Evolutionary conservation across 2,329 filamentous ascomycete genomes (phyloP).

Genomic region (Monilinia fructicola): DNA sequence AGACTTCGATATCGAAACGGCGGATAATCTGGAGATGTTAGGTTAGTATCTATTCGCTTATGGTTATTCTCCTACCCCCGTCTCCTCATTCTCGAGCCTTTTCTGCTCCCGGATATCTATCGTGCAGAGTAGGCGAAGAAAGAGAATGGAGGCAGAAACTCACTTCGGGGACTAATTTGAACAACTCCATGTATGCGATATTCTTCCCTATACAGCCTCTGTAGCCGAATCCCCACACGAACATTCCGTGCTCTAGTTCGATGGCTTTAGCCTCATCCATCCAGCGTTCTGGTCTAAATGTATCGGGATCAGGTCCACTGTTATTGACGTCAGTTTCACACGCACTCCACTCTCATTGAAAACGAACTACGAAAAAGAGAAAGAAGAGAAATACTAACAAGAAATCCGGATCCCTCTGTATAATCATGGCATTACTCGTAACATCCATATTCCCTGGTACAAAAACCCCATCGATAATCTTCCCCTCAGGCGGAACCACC

Average conservation of each 20-base stretch:
- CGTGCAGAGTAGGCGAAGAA: too few relatives aligned
- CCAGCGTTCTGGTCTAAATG: slow-evolving; percentile 57
- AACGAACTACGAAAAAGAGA: neutral
- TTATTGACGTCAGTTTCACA: neutral
- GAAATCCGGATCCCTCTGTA: slow-evolving; percentile 49
- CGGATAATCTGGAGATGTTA: slow-evolving; percentile 16
- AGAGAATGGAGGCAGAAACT: neutral
- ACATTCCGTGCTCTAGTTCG: slow-evolving; percentile 28
- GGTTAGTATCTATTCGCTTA: too few relatives aligned
- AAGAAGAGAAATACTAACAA: slow-evolving; percentile 43
- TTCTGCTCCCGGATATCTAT: neutral
- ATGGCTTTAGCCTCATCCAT: slow-evolving; percentile 35
- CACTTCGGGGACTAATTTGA: slow-evolving; percentile 33
- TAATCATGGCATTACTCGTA: slow-evolving; percentile 54
- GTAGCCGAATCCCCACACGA: slow-evolving; percentile 32
- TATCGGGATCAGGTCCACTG: slow-evolving; percentile 50
- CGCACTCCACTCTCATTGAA: neutral
- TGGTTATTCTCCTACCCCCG: neutral
- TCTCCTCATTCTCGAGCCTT: neutral
- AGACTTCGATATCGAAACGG: slow-evolving; percentile 29
- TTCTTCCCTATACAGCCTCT: slow-evolving; percentile 36
- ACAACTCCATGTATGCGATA: slow-evolving; percentile 35
- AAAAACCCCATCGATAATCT: neutral
- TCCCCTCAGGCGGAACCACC: neutral
- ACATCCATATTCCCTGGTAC: slow-evolving; percentile 41